Base-by-base conservation (phyloP, 495 filamentous ascomycete genomes). In the Aspergillus heteromorphus region DNA sequence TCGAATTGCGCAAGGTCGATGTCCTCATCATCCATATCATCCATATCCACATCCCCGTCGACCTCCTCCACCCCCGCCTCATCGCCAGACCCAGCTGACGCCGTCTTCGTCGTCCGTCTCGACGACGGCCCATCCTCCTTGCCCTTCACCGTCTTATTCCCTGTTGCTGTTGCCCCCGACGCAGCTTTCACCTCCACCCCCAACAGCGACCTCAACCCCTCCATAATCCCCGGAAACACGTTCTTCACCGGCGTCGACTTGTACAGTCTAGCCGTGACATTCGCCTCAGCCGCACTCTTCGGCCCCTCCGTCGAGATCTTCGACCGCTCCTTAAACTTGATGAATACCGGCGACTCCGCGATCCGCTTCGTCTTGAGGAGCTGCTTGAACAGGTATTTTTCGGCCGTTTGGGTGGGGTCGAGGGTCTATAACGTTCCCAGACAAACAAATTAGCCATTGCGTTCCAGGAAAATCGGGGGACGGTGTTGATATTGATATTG, bases 251-350 rank as follows among this genome's bases (percentile, higher is more conserved):
- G 80, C 20, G 79, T 84, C 19, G 85, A 84, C 59, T 89, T 92
- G 65, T 80, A 95, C 48, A 98, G 69, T 55, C 87, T 80, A 55
- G 88, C 91, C 34, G 80, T 82, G 10, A 97, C 91, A 74, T 96
- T 96, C 27, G 79, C 73, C 42, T 73, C 74, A 5, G 74, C 79
- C 1, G 83, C 68, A 48, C 81, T 79, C 49, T 74, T 66, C 2
- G 75, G 69, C 13, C 67, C 71, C 30, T 75, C 65, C 11, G 59
- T 57, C 0, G 66, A 49, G 40, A 67, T 54, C 38, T 64, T 76
- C 63, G 60, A 74, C 36, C 49, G 54, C 40, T 64, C 62, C 53
- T 53, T 65, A 45, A 72, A 73, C 59, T 61, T 59, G 17, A 72
- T 69, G 42, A 86, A 75, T 0, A 65, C 64, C 17, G 73, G 65